Evolutionary conservation across 78 protist genomes (phyloP).

Genomic region (Cavenderia fasciculata): DNA sequence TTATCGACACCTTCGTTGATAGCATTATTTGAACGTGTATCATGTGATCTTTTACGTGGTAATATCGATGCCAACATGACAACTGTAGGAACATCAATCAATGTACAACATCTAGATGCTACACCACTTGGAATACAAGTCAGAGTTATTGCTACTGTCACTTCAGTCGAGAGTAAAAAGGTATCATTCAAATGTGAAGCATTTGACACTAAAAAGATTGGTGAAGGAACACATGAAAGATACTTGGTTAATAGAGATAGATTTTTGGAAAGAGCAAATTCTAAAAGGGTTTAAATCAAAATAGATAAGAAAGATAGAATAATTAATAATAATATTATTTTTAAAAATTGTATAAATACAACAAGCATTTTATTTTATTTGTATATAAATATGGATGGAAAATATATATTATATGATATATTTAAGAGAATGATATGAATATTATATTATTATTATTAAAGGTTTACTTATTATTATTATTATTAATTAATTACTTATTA

Average conservation of each 20-base stretch:
- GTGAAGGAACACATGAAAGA: constrained; percentile 70
- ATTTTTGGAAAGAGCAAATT: constrained; percentile 15
- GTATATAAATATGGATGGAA: too few species aligned
- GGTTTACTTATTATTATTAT: too few species aligned
- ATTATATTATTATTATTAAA: too few species aligned
- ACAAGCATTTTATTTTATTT: too few species aligned
- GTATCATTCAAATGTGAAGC: constrained; percentile 15
- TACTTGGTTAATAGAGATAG: constrained; percentile 33
- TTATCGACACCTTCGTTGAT: constrained; percentile 58
- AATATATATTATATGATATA: too few species aligned
- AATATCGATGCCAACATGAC: constrained; percentile 10
- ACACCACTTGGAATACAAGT: constrained; percentile 20
- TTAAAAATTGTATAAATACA: too few species aligned
- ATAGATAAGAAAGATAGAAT: too few species aligned
- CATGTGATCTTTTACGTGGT: background rate
- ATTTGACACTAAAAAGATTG: constrained; percentile 38
- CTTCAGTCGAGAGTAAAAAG: constrained; percentile 15
- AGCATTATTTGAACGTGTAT: constrained; percentile 32
- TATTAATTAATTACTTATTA: too few species aligned
- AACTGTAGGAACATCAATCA: constrained; percentile 32
- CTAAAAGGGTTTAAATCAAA: too few species aligned
- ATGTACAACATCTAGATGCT: constrained; percentile 27
- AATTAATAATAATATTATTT: too few species aligned
- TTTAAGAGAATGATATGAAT: too few species aligned
- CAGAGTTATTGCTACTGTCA: constrained; percentile 14